Conservation (phyloP, 2,329 filamentous ascomycete genomes). For the Fusarium pseudograminearum region DNA sequence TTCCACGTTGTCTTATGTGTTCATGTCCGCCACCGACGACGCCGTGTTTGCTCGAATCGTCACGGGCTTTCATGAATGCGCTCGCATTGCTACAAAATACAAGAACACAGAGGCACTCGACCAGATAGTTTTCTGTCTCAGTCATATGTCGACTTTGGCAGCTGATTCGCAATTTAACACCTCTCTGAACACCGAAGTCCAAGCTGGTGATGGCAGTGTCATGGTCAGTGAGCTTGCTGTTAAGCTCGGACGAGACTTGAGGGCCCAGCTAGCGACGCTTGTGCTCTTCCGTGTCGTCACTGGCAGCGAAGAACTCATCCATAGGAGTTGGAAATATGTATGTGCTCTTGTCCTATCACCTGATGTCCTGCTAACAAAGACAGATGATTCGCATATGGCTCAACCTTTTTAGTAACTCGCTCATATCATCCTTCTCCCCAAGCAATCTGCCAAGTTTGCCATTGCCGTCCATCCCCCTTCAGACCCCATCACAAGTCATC, state of each 20-base stretch:
- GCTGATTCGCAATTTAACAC: constrained; percentile 83
- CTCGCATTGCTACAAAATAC: constrained; percentile 89
- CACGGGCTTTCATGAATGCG: constrained; percentile 95
- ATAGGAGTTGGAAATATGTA: constrained; percentile 82
- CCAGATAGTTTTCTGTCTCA: constrained; percentile 89
- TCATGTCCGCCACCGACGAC: constrained; percentile 98
- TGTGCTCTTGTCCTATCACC: constrained; percentile 53
- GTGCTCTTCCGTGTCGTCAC: constrained; percentile 94
- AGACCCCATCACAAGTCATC: constrained; percentile 91
- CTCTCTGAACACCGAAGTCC: constrained; percentile 92
- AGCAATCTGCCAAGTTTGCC: constrained; percentile 72
- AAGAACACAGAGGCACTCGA: constrained; percentile 87
- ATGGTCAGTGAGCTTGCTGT: constrained; percentile 99
- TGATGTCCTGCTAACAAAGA: constrained; percentile 37
- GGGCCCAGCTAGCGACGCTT: constrained; percentile 91
- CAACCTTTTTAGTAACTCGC: constrained; percentile 95
- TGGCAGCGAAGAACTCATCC: constrained; percentile 82
- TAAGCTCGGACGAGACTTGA: constrained; percentile 92
- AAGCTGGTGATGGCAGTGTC: constrained; percentile 89
- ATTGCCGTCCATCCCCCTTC: constrained; percentile 85
- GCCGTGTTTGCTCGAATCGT: constrained; percentile 94
- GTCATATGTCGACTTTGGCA: constrained; percentile 89
- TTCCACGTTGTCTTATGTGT: constrained; percentile 95
- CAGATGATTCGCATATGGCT: constrained; percentile 91
- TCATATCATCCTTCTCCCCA: constrained; percentile 84